Conservation (phyloP, 768 basidiomycete species). For the Tulasnella sp. region DNA sequence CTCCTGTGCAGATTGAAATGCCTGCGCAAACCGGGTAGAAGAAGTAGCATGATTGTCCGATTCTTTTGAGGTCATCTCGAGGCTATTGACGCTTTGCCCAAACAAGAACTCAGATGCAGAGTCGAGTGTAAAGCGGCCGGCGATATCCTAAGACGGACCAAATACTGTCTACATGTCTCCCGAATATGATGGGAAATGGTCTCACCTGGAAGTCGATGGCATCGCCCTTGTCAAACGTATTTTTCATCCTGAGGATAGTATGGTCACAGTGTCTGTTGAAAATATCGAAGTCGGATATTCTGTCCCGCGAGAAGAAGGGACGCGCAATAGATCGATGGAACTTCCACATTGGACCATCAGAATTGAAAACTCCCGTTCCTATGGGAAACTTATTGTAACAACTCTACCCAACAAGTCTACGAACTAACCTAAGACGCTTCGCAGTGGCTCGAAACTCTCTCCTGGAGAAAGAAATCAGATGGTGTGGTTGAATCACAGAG, state of each 20-base stretch:
- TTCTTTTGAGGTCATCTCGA: slow-evolving; percentile 21
- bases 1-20: not conserved
- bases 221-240: slow-evolving; percentile 33
- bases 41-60: slow-evolving; percentile 26
- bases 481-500: not conserved
- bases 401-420: not conserved
- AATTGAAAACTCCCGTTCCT: slow-evolving; percentile 50
- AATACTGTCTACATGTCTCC: not conserved
- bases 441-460: not conserved
- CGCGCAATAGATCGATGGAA: slow-evolving; percentile 58
- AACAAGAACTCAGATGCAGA: slow-evolving; percentile 55
- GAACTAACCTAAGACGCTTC: slow-evolving; percentile 27
- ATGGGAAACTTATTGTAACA: slow-evolving; percentile 19
- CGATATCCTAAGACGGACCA: slow-evolving; percentile 29
- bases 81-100: slow-evolving; percentile 40
- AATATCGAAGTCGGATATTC: slow-evolving; percentile 48
- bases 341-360: slow-evolving; percentile 49
- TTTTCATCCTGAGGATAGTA: slow-evolving; percentile 34
- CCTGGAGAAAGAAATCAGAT: slow-evolving; percentile 16
- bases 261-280: slow-evolving; percentile 41
- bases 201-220: slow-evolving; percentile 47
- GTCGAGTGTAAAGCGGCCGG: slow-evolving; percentile 53
- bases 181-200: not conserved
- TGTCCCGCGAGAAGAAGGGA: slow-evolving; percentile 54
- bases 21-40: not conserved